Base-by-base conservation (phyloP, 768 basidiomycete species). In the Rhodotorula diobovata region DNA sequence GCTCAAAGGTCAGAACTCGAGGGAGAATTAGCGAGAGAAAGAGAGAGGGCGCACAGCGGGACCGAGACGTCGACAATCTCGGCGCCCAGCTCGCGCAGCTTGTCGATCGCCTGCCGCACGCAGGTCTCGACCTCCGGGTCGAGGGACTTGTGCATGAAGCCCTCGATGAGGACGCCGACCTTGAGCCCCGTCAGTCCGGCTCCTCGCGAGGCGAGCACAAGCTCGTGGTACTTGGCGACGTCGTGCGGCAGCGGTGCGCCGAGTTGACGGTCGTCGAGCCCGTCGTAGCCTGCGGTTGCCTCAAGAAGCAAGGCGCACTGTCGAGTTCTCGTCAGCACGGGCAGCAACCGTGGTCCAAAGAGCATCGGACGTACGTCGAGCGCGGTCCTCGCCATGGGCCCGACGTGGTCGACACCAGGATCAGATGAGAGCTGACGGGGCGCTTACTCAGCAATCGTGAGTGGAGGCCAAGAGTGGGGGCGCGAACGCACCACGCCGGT, bases 281-380 rank as follows among this genome's bases (percentile, higher is more conserved):
- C 81, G 70, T 85, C 84, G 30, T 80, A 81, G 23, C 83, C 84
- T 1, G 84, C 83, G 56, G 83, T 82, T 35, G 79, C 83, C 61
- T 80, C 78, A 9, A 85, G 78, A 12, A 85, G 74, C 10, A 81
- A 74, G 4, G 83, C 83, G n/a, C n/a, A n/a, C n/a, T n/a, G n/a
- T n/a, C n/a, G n/a, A n/a, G n/a, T n/a, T n/a, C n/a, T n/a, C n/a
- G n/a, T n/a, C n/a, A n/a, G n/a, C n/a, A n/a, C n/a, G n/a, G n/a
- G n/a, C n/a, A n/a, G n/a, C n/a, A n/a, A n/a, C n/a, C n/a, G n/a
- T n/a, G n/a, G n/a, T n/a, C n/a, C n/a, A n/a, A n/a, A n/a, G n/a
- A n/a, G n/a, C n/a, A n/a, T n/a, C n/a, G n/a, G n/a, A n/a, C n/a
- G n/a, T 25, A 41, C 81, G 37, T 82, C 82, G 51, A 81, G 77